phyloP scores from a whole-genome alignment of 169 alveolate species.

The Cryptosporidium sp. region DNA sequence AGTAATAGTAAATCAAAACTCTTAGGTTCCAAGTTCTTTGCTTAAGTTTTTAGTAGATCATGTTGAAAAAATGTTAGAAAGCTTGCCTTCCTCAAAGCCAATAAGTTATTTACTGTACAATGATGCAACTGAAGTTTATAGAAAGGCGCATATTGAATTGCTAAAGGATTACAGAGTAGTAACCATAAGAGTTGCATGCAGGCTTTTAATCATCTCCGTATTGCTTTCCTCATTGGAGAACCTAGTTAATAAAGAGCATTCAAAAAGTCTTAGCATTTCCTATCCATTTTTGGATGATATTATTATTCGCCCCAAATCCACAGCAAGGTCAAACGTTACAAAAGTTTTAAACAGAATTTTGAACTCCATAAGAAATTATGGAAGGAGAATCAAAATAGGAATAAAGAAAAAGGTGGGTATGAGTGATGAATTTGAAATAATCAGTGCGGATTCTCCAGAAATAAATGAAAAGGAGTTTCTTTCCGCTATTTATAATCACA shows the following conservation, averaged over 20 bases:
- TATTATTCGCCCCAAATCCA: slow-evolving; percentile 26
- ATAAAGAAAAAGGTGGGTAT: neutral
- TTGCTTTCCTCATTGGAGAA: slow-evolving; percentile 54
- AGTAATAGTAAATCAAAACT: neutral
- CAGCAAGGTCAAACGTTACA: slow-evolving; percentile 2
- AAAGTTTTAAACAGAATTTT: neutral
- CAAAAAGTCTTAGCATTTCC: neutral
- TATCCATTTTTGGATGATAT: slow-evolving; percentile 68
- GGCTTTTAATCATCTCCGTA: slow-evolving; percentile 24
- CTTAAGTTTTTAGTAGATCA: neutral
- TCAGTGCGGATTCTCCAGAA: neutral
- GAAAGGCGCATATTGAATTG: slow-evolving; percentile 8
- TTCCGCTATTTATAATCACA: neutral
- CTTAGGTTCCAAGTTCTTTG: slow-evolving; percentile 37
- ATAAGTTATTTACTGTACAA: neutral
- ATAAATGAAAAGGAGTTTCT: neutral
- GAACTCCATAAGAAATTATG: slow-evolving; percentile 28
- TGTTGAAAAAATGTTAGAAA: slow-evolving; percentile 32
- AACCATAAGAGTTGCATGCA: slow-evolving; percentile 39
- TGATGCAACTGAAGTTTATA: neutral
- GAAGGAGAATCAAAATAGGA: slow-evolving; percentile 27
- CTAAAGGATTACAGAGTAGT: slow-evolving; percentile 28
- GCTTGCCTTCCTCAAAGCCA: slow-evolving; percentile 23
- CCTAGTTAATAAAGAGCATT: neutral
- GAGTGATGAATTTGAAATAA: neutral